Conservation (phyloP, 2,329 filamentous ascomycete species). For the Alternaria novae-zelandiae region DNA sequence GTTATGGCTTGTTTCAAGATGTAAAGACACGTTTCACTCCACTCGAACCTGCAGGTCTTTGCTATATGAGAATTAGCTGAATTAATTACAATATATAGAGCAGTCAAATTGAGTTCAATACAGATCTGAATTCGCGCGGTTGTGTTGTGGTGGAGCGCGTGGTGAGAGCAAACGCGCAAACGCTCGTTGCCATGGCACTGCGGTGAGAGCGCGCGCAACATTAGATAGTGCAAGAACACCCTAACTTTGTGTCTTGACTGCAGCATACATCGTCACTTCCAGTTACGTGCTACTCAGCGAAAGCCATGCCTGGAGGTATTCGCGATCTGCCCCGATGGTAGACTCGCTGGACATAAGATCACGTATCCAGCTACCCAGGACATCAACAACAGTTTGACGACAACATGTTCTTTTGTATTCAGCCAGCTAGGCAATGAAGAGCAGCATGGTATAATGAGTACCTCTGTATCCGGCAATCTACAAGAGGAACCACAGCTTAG, state of each 20-base stretch:
- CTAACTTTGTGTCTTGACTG: neutral
- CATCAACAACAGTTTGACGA: neutral
- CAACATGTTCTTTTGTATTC: neutral
- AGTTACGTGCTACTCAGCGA: no score
- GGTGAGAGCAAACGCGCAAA: neutral
- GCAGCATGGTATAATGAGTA: no score
- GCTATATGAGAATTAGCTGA: no score
- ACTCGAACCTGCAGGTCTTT: neutral
- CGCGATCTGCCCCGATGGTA: accelerated
- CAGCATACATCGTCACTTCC: no score
- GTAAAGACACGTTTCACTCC: neutral
- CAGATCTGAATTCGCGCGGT: neutral
- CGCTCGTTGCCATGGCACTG: neutral
- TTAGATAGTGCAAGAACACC: neutral
- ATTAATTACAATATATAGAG: neutral
- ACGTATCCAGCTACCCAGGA: neutral
- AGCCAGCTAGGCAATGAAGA: neutral
- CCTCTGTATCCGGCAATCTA: no score
- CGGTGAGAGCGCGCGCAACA: neutral
- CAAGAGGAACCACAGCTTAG: no score
- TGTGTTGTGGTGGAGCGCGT: neutral
- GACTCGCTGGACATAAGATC: neutral
- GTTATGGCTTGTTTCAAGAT: neutral
- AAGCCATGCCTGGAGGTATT: neutral
- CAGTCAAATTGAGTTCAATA: neutral